Evolutionary conservation across 2,329 filamentous ascomycete genomes (phyloP).

Genomic region (Leptographium procerum): DNA sequence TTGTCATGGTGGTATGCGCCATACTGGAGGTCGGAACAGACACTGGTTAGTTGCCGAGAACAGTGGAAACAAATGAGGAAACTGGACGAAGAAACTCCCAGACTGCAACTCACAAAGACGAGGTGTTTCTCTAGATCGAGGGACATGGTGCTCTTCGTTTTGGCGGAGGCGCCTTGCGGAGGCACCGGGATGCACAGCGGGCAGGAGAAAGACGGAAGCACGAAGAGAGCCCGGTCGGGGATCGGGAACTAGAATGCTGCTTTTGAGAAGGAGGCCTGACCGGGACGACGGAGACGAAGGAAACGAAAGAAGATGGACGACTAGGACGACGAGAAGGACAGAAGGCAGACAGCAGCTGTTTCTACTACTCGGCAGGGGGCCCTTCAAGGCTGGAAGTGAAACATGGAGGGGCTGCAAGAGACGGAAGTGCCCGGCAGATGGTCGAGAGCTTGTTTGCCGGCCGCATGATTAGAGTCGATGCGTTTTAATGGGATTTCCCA

Average conservation of each 20-base stretch:
- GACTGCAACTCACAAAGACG: constrained; percentile 53
- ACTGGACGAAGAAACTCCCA: not conserved
- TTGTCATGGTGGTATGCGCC: constrained; percentile 72
- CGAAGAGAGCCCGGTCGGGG: not conserved
- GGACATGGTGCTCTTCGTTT: constrained; percentile 33
- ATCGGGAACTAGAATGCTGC: not conserved
- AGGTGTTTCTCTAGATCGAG: constrained; percentile 75
- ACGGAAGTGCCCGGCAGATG: not conserved
- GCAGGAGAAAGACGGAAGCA: not conserved
- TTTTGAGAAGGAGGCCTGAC: too few relatives aligned
- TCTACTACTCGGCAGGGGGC: not conserved
- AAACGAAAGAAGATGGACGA: not conserved
- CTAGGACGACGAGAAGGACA: too few relatives aligned
- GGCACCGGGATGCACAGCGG: not conserved
- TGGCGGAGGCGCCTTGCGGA: not conserved
- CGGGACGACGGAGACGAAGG: not conserved
- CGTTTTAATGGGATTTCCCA: not conserved
- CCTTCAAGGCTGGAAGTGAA: not conserved
- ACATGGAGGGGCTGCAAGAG: not conserved
- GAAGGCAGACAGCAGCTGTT: not conserved
- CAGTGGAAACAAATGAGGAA: not conserved
- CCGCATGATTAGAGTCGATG: constrained; percentile 6
- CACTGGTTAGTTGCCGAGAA: too few relatives aligned
- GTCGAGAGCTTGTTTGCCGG: not conserved
- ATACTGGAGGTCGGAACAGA: constrained; percentile 45